Evolutionary conservation across 1,139 yeast genomes (phyloP), one percentile per base, ranked within the genome.

Genomic region (Cylindricascospora bacillispora): DNA sequence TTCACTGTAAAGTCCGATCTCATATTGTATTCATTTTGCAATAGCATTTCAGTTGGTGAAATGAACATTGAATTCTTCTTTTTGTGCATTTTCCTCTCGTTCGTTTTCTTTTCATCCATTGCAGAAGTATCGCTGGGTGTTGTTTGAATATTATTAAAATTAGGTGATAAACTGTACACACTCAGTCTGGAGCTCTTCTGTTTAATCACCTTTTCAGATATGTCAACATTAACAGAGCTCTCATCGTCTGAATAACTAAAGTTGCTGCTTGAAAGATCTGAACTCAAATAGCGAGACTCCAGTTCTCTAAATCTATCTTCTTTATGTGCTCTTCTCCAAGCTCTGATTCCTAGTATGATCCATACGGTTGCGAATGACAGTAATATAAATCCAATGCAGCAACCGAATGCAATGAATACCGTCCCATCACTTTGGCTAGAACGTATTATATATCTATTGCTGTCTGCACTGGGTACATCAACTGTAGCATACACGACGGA

Each of bases 401-500:
- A 63, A 1, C 89, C 92, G 26, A 77, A 75, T 0, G 79, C 80
- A 35, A 79, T 77, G 53, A 78, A 80, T 3, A 78, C 81, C 2
- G 86, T 74, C 2, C 89, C 89, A 32, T 65, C 62, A 2, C 78
- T 75, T 30, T 67, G 61, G 9, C 45, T 51, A 19, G 68, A 57
- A 22, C 61, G 56, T 15, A 60, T 44, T 26, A 78, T 62, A 43
- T 64, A 70, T 10, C 85, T 83, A 54, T 78, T 77, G 31, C 47
- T 45, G 27, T 55, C 58, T 15, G 47, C 30, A 14, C 29, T 26
- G 13, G 45, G 47, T 15, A 45, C 37, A 4, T 11, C 21, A 5
- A 30, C 11, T 11, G 32, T 17, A 18, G 21, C n/a, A n/a, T n/a
- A n/a, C n/a, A n/a, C n/a, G 6, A 5, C 24, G 9, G 24, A 21